Evolutionary conservation across 108 stramenopile species (phyloP).

Genomic region (Skeletonema tropicum): DNA sequence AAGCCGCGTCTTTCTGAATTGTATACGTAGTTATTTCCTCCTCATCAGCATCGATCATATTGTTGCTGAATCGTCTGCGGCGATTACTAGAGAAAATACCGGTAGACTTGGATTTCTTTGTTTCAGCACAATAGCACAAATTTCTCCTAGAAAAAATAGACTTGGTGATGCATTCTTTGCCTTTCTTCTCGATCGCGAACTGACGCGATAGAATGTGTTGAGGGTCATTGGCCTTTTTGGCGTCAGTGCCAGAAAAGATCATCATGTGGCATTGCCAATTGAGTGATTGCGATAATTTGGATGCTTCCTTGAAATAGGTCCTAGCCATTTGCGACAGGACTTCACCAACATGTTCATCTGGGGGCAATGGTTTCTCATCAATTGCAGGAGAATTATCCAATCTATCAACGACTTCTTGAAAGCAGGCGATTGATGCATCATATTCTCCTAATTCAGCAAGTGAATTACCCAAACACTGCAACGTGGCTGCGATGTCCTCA

Average conservation of each 20-base stretch:
- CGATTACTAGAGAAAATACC: not conserved
- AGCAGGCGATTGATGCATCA: slow-evolving; percentile 44
- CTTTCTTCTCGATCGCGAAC: slow-evolving; percentile 25
- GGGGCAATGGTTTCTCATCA: slow-evolving; percentile 1
- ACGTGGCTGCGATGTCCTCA: slow-evolving; percentile 28
- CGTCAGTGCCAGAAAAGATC: slow-evolving; percentile 27
- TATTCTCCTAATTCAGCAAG: slow-evolving; percentile 41
- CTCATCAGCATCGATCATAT: not conserved
- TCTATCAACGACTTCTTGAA: slow-evolving; percentile 34
- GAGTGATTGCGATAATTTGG: slow-evolving; percentile 19
- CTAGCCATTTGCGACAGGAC: slow-evolving; percentile 42
- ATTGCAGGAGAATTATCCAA: slow-evolving; percentile 2
- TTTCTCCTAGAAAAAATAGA: slow-evolving; percentile 33
- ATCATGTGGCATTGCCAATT: slow-evolving; percentile 38
- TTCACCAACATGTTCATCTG: slow-evolving; percentile 13
- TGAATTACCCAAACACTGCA: slow-evolving; percentile 40
- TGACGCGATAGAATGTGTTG: slow-evolving; percentile 25
- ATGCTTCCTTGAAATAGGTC: slow-evolving; percentile 36
- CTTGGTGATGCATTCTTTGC: slow-evolving; percentile 36
- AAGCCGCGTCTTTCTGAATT: slow-evolving; percentile 5
- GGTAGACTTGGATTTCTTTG: not conserved
- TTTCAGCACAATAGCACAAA: slow-evolving; percentile 17
- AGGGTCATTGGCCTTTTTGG: slow-evolving; percentile 18
- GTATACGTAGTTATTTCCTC: slow-evolving; percentile 1
- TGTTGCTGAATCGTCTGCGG: slow-evolving; percentile 12